Evolutionary conservation across 2,329 filamentous ascomycete genomes (phyloP).

Genomic region (Cladosporium halotolerans): DNA sequence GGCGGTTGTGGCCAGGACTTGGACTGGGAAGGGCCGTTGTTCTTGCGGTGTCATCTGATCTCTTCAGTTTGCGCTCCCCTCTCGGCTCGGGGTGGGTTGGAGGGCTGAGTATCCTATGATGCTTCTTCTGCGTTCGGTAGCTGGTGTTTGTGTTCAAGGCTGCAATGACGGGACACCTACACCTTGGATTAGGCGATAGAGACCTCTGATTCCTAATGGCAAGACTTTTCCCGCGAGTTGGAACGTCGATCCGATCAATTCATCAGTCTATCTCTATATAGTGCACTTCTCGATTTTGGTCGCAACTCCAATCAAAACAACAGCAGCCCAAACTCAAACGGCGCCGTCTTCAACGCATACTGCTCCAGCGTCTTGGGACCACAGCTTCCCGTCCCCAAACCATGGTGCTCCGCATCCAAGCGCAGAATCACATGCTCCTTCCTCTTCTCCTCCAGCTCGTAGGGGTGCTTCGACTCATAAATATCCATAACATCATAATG

Average conservation of each 20-base stretch:
- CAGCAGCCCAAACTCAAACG: constrained; percentile 32
- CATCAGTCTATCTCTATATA: too few relatives aligned
- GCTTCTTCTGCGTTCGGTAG: background rate
- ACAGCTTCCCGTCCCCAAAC: constrained; percentile 57
- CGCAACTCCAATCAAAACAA: constrained; percentile 2
- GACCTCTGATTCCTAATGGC: too few relatives aligned
- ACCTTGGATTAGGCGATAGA: too few relatives aligned
- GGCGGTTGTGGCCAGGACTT: constrained; percentile 7
- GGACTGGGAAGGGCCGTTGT: constrained; percentile 2
- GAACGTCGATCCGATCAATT: too few relatives aligned
- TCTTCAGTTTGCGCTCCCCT: background rate
- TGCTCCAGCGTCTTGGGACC: constrained; percentile 46
- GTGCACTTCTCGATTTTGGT: too few relatives aligned
- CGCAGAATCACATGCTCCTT: constrained; percentile 52
- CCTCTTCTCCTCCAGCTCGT: constrained; percentile 51
- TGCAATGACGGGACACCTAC: too few relatives aligned
- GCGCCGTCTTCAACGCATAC: constrained; percentile 33
- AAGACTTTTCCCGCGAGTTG: too few relatives aligned
- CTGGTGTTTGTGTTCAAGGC: too few relatives aligned
- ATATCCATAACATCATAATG: constrained; percentile 50
- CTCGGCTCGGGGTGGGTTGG: background rate
- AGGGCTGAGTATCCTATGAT: background rate
- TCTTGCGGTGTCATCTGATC: constrained; percentile 6
- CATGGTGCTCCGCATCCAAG: constrained; percentile 58
- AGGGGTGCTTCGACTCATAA: constrained; percentile 56